Evolutionary conservation across 805 yeast genomes (phyloP).

Genomic region (Ogataea zsoltii): DNA sequence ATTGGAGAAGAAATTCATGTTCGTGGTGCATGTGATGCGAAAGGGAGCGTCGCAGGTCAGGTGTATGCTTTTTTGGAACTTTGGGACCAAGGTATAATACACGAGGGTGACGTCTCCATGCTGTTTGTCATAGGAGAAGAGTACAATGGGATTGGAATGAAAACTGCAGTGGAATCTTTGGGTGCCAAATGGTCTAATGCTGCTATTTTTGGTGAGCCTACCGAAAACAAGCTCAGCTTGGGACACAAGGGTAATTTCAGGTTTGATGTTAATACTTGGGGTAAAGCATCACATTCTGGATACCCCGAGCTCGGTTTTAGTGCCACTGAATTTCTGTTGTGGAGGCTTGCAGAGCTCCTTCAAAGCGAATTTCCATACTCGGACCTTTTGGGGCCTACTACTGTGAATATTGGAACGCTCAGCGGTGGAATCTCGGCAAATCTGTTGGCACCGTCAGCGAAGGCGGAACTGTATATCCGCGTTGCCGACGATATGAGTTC

Average conservation of each 20-base stretch:
- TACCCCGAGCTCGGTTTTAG: conserved; percentile 62
- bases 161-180: conserved; percentile 38
- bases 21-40: conserved; percentile 63
- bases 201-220: conserved; percentile 69
- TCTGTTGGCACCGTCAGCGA: conserved; percentile 56
- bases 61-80: conserved; percentile 48
- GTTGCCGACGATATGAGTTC: conserved; percentile 47
- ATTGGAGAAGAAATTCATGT: conserved; percentile 53
- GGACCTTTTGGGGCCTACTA: conserved; percentile 54
- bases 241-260: conserved; percentile 60
- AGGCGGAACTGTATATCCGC: conserved; percentile 47
- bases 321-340: conserved; percentile 52
- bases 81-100: conserved; percentile 33
- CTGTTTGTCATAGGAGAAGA: conserved; percentile 67
- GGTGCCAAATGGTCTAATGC: conserved; percentile 47
- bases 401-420: conserved; percentile 55
- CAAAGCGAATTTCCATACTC: conserved; percentile 44
- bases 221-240: conserved; percentile 60
- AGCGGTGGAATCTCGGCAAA: conserved; percentile 61
- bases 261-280: conserved; percentile 42
- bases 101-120: conserved; percentile 55
- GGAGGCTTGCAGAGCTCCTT: conserved; percentile 43
- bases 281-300: conserved; percentile 60
- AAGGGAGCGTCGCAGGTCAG: conserved; percentile 60
- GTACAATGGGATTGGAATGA: conserved; percentile 58